Conservation (phyloP, 495 filamentous ascomycete species). For the Oidiodendron maius region DNA sequence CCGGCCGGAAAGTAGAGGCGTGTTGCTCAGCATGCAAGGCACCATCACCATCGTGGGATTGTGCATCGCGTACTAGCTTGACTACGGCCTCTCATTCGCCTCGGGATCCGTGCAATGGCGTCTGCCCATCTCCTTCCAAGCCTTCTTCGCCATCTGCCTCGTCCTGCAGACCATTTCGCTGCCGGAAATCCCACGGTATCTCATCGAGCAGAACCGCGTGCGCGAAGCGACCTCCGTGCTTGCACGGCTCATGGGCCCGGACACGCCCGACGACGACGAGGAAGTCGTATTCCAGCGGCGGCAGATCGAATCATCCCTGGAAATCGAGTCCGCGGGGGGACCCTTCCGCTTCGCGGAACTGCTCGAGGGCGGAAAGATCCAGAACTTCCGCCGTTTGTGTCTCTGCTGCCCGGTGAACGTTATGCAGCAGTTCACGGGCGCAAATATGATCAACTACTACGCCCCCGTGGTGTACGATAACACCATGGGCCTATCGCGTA, state of each 20-base stretch:
- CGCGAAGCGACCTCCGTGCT: slow-evolving; percentile 43
- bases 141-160: slow-evolving; percentile 33
- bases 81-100: slow-evolving; percentile 38
- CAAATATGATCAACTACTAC: slow-evolving; percentile 51
- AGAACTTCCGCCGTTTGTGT: slow-evolving; percentile 43
- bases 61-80: slow-evolving; percentile 38
- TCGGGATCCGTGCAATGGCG: slow-evolving; percentile 34
- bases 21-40: slow-evolving; percentile 36
- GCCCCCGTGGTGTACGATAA: slow-evolving; percentile 46
- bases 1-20: slow-evolving; percentile 36
- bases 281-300: slow-evolving; percentile 37
- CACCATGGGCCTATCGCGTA: slow-evolving; percentile 44
- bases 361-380: slow-evolving; percentile 44
- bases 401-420: slow-evolving; percentile 46
- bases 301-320: slow-evolving; percentile 40
- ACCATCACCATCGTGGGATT: slow-evolving; percentile 34
- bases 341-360: slow-evolving; percentile 39
- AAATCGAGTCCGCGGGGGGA: slow-evolving; percentile 36
- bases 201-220: slow-evolving; percentile 33
- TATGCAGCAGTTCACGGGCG: slow-evolving; percentile 44
- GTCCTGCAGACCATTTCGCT: slow-evolving; percentile 30
- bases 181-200: slow-evolving; percentile 38
- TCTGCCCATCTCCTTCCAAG: slow-evolving; percentile 38
- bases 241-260: slow-evolving; percentile 37
- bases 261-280: slow-evolving; percentile 31